Percentiles rank a stretch among this genome's conserved stretches.
These are phyloP conservation scores for Pseudogymnoascus sp. DNA, from an alignment of 2,329 filamentous ascomycete genomes.

Conservation along the genomic window DNA sequence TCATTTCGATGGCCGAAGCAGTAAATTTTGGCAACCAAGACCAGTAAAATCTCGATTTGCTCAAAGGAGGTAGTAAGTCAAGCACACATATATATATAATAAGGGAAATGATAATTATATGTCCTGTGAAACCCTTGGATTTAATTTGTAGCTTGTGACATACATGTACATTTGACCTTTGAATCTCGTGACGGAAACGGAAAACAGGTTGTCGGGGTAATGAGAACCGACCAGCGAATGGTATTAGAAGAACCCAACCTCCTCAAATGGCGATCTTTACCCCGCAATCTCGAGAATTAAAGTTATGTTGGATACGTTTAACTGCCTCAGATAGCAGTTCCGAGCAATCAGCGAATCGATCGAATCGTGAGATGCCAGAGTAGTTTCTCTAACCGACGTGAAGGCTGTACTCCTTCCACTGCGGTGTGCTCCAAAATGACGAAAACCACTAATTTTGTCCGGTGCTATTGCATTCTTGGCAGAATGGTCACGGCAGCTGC, in stretches of 20 bases:
- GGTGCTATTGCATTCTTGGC: not conserved
- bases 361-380: not conserved
- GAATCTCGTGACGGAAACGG: not conserved
- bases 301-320: not conserved
- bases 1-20: not conserved
- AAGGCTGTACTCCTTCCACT: not conserved
- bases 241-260: constrained; percentile 1
- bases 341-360: not conserved
- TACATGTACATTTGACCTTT: constrained; percentile 5
- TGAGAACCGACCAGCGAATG: constrained; percentile 2
- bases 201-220: constrained; percentile 7
- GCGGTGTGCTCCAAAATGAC: not conserved
- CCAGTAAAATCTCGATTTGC: not conserved
- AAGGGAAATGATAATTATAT: not conserved
- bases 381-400: not conserved
- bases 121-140: not conserved
- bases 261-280: not conserved
- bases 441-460: not conserved
- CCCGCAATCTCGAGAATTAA: not conserved
- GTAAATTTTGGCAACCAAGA: not conserved
- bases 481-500: not conserved
- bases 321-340: not conserved
- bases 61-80: not conserved
- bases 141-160: constrained; percentile 1
- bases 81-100: not conserved